Conservation (phyloP, 2,329 filamentous ascomycete genomes). For the Stagonosporopsis chrysanthemi region DNA sequence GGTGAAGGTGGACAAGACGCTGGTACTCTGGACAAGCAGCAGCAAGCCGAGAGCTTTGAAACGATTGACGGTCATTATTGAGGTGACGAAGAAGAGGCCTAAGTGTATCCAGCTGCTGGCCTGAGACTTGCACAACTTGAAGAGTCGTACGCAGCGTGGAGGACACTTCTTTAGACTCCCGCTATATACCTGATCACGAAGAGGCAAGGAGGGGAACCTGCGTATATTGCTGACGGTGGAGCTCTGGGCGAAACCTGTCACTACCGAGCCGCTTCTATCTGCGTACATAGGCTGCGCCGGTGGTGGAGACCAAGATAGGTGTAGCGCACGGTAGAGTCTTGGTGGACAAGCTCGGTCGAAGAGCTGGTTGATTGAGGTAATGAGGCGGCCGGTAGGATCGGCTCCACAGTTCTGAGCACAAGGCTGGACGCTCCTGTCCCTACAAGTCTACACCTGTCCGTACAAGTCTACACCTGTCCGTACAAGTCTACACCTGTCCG, state of each 20-base stretch:
- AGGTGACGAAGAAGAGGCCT: too few relatives aligned
- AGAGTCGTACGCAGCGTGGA: too few relatives aligned
- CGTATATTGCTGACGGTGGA: neutral
- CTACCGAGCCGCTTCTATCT: neutral
- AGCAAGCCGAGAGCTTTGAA: slow-evolving; percentile 3
- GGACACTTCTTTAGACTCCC: too few relatives aligned
- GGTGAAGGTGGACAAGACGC: slow-evolving; percentile 20
- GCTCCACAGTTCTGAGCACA: neutral
- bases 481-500: too few relatives aligned
- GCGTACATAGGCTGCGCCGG: neutral
- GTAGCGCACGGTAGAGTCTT: neutral
- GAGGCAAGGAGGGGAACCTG: neutral
- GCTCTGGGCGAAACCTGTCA: neutral
- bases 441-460: neutral
- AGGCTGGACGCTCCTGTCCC: neutral
- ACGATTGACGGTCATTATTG: neutral
- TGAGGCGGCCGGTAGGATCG: neutral
- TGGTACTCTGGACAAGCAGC: slow-evolving; percentile 2
- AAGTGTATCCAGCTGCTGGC: neutral
- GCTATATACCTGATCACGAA: neutral
- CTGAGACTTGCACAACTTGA: too few relatives aligned
- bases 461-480: neutral
- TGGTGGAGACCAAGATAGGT: neutral
- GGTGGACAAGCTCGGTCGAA: slow-evolving; percentile 10
- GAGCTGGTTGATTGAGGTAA: slow-evolving; percentile 4